Conservation (phyloP, 148 eudicot species). For the Silene uniflora region DNA sequence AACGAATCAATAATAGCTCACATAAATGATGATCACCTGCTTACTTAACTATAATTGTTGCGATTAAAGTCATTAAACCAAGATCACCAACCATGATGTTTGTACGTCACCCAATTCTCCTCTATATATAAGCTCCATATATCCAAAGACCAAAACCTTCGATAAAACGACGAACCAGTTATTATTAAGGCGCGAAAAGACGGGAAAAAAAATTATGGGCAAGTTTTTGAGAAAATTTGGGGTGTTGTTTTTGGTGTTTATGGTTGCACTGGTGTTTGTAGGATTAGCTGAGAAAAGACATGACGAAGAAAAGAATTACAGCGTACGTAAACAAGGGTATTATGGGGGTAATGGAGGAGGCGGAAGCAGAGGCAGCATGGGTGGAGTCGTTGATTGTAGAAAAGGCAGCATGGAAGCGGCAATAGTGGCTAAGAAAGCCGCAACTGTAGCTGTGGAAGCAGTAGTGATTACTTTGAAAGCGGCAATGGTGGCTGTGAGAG, state of each 20-base stretch:
- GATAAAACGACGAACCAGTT: background rate
- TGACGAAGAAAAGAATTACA: background rate
- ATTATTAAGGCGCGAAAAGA: background rate
- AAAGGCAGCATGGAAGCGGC: background rate
- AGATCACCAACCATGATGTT: background rate
- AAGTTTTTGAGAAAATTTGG: background rate
- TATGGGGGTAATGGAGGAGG: background rate
- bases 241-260: background rate
- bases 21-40: too few relatives aligned
- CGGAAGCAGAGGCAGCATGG: background rate
- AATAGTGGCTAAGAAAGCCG: background rate
- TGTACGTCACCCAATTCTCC: background rate
- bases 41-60: background rate
- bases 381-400: too few relatives aligned
- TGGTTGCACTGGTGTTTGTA: background rate
- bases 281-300: background rate
- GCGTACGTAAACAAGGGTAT: background rate
- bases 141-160: too few relatives aligned
- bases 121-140: background rate
- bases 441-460: background rate
- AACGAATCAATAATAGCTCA: too few relatives aligned
- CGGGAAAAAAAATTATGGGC: background rate
- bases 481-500: background rate
- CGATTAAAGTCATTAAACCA: background rate
- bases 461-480: background rate